phyloP scores from a whole-genome alignment of 139 green algal genomes.

The Micractinium sp. region DNA sequence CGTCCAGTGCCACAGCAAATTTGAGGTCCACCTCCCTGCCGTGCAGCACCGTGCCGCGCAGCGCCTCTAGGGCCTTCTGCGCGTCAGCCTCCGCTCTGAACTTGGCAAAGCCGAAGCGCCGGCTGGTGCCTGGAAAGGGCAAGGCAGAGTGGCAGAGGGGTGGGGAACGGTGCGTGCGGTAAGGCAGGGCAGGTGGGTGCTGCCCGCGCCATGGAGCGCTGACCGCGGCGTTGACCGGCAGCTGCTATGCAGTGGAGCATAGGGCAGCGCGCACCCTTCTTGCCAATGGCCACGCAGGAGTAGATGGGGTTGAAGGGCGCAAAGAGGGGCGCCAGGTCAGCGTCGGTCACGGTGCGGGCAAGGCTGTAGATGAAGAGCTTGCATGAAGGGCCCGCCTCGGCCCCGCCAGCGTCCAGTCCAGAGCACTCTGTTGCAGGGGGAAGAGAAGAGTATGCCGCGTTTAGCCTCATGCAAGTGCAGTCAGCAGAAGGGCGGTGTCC shows the following conservation, averaged over 20 bases:
- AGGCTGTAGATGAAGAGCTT: constrained; percentile 40
- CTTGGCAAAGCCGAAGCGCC: constrained; percentile 36
- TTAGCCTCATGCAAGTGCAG: not conserved
- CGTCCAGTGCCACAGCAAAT: constrained; percentile 21
- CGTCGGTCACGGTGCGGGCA: not conserved
- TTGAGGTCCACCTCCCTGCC: constrained; percentile 22
- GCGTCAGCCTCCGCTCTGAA: not conserved
- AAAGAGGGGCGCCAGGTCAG: constrained; percentile 23
- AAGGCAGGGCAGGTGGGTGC: not conserved
- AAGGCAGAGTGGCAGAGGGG: not conserved
- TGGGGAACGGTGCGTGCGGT: not conserved
- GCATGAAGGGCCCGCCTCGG: not conserved
- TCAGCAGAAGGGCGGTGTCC: not conserved
- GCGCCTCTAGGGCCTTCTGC: not conserved
- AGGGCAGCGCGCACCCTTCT: not conserved
- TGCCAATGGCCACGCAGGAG: constrained; percentile 6
- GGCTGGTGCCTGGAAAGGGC: constrained; percentile 2
- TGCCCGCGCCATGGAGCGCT: not conserved
- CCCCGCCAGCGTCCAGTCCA: not conserved
- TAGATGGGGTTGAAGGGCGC: constrained; percentile 10
- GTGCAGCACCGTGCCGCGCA: constrained; percentile 13
- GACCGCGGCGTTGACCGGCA: not conserved
- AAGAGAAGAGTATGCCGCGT: not conserved
- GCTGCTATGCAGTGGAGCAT: too few relatives aligned
- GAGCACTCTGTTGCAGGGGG: not conserved